These are phyloP conservation scores for Phytophthora cryptogea DNA, from an alignment of 352 stramenopile genomes.

Conservation along the genomic window DNA sequence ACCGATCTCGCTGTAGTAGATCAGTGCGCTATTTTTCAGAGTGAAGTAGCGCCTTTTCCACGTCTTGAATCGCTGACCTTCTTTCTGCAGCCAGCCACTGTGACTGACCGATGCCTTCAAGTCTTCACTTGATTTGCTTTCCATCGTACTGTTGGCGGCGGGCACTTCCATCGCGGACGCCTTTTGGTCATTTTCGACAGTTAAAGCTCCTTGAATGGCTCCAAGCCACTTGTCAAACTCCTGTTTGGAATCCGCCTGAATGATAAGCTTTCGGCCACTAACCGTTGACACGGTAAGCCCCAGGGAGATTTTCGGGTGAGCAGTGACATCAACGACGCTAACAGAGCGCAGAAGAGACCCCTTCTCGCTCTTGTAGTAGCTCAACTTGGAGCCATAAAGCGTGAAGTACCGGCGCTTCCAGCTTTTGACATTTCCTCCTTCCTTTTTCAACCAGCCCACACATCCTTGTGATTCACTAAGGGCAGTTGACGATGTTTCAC, in stretches of 20 bases:
- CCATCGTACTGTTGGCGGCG: slow-evolving; percentile 13
- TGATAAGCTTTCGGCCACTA: slow-evolving; percentile 51
- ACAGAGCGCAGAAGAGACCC: slow-evolving; percentile 56
- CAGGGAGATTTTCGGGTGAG: slow-evolving; percentile 40
- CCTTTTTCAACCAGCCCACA: slow-evolving; percentile 73
- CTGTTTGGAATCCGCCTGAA: slow-evolving; percentile 65
- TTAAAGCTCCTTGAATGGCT: slow-evolving; percentile 41
- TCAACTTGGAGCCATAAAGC: slow-evolving; percentile 66
- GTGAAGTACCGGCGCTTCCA: slow-evolving; percentile 84
- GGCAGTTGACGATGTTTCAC: slow-evolving; percentile 24
- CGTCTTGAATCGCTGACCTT: slow-evolving; percentile 75
- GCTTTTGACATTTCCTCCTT: slow-evolving; percentile 65
- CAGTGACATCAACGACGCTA: slow-evolving; percentile 41
- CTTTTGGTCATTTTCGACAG: slow-evolving; percentile 11
- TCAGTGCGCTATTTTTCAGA: slow-evolving; percentile 66
- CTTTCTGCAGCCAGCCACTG: slow-evolving; percentile 80
- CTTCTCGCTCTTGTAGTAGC: slow-evolving; percentile 78
- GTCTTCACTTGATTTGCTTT: slow-evolving; percentile 23
- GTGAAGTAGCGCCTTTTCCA: slow-evolving; percentile 83
- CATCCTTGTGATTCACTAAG: slow-evolving; percentile 38
- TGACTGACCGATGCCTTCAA: slow-evolving; percentile 29
- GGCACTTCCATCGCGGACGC: slow-evolving; percentile 10
- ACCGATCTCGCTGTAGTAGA: slow-evolving; percentile 73
- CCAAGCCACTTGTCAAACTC: slow-evolving; percentile 69
- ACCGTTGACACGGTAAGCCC: slow-evolving; percentile 53